Evolutionary conservation across 139 green algal genomes (phyloP), one percentile per base, ranked within the genome.

Genomic region (Ostreobium quekettii): DNA sequence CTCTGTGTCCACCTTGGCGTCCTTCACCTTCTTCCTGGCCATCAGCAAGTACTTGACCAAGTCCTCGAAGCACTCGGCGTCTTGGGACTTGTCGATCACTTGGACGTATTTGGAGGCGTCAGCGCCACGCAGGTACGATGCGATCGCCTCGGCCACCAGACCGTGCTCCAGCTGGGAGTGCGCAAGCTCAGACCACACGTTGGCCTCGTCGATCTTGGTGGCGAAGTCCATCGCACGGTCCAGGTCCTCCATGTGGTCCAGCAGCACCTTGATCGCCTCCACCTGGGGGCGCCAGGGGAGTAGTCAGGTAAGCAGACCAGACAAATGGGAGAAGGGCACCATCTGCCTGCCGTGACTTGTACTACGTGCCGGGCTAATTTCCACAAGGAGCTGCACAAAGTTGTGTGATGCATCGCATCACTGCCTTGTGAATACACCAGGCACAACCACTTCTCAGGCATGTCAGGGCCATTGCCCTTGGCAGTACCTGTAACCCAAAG

Each of bases 21-120:
- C 89, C 71, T 93, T 94, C 64, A 90, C 75, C 77, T 91, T 93
- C 78, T 96, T 96, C 72, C 91, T 86, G 38, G 95, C 92, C 93
- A 98, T 98, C 28, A 95, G 84, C 80, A 99, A 84, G 77, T 92
- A 99, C 81, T 94, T 93, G 38, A 96, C 89, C 47, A 99, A 82
- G 47, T 96, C 89, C 15, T 85, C 86, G 72, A 93, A 96, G 49
- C 78, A 79, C 29, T 70, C 77, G 26, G 73, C 57, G 53, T 78
- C 78, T 61, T 81, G 74, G 36, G 80, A 74, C 37, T 75, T 64
- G 33, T 78, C 70, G 49, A 95, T 90, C 36, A 97, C 91, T 46
- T 90, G 78, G 7, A 67, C 64, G 64, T 89, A 91, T 26, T 85
- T 78, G 36, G 63, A 76, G 59, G 59, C 70, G 80, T 98, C 91